Evolutionary conservation across 1,284 basidiomycete species (phyloP).

Genomic region (Cryptococcus sp.): DNA sequence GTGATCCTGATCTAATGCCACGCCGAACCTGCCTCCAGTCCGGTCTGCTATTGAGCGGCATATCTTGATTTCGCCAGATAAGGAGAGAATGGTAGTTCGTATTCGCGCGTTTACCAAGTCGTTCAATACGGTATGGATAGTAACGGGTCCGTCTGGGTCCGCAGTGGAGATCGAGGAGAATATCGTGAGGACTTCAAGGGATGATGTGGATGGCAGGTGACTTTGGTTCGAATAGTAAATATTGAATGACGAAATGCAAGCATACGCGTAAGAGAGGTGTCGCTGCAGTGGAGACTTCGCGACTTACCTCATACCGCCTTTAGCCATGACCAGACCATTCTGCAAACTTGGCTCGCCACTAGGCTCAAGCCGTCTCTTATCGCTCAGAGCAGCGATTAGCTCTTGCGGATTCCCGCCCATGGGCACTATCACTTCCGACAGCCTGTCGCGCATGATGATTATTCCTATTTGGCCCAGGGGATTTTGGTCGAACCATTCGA

Average conservation of each 20-base stretch:
- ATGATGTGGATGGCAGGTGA: constrained; percentile 92
- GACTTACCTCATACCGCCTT: constrained; percentile 78
- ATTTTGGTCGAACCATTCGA: constrained; percentile 99
- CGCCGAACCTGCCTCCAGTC: constrained; percentile 88
- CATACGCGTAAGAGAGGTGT: background rate
- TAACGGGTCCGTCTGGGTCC: constrained; percentile 78
- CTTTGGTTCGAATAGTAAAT: constrained; percentile 55
- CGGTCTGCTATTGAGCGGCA: constrained; percentile 86
- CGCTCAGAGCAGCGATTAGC: constrained; percentile 78
- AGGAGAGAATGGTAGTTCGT: constrained; percentile 86
- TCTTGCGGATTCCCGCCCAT: constrained; percentile 96
- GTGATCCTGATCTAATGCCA: constrained; percentile 95
- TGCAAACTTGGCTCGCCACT: constrained; percentile 92
- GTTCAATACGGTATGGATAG: constrained; percentile 84
- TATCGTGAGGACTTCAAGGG: constrained; percentile 88
- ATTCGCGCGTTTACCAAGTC: constrained; percentile 78
- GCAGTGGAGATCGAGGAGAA: constrained; percentile 95
- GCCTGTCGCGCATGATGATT: constrained; percentile 84
- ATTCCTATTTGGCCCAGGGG: constrained; percentile 94
- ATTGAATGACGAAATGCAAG: background rate
- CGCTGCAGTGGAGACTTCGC: too few species aligned
- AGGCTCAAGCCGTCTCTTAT: constrained; percentile 85
- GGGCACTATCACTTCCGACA: constrained; percentile 81
- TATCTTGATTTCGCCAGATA: constrained; percentile 96
- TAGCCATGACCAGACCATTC: constrained; percentile 95